A percentile compares a stretch with the other conserved stretches of the same genome.
Conservation (phyloP, 306 rosid species). For the Pyrus communis region DNA sequence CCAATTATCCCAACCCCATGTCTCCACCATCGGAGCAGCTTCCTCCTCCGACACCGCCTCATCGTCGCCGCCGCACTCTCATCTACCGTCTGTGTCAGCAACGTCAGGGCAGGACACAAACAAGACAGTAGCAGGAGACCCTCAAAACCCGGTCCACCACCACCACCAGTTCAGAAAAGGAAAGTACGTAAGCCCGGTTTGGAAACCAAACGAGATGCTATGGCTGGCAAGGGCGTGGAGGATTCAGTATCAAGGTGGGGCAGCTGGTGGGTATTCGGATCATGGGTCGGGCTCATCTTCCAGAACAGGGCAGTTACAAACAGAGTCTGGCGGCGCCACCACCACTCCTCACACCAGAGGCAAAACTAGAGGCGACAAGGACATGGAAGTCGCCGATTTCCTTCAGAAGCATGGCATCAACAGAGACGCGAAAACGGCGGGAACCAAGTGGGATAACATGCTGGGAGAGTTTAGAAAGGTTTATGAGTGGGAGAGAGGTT, state of each 20-base stretch:
- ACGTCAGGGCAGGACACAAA: constrained; percentile 46
- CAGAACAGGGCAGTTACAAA: constrained; percentile 25
- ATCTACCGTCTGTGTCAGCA: constrained; percentile 34
- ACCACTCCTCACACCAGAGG: constrained; percentile 22
- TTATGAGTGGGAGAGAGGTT: constrained; percentile 93
- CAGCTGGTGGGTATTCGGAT: background rate
- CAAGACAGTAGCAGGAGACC: constrained; percentile 37
- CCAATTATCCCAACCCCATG: background rate
- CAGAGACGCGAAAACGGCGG: constrained; percentile 81
- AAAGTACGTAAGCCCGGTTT: constrained; percentile 89
- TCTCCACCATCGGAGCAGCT: constrained; percentile 4
- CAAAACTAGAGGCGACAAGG: constrained; percentile 89
- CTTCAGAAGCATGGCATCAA: constrained; percentile 64
- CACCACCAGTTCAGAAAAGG: constrained; percentile 81
- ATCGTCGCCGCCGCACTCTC: constrained; percentile 68
- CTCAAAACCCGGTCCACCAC: constrained; percentile 34
- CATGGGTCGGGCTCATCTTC: constrained; percentile 33
- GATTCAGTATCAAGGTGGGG: constrained; percentile 54
- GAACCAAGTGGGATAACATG: constrained; percentile 99
- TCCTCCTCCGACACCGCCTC: constrained; percentile 76
- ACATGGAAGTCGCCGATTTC: constrained; percentile 80
- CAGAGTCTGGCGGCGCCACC: constrained; percentile 15
- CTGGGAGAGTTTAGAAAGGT: constrained; percentile 94
- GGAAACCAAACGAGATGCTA: constrained; percentile 95
- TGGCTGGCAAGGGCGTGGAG: constrained; percentile 93